phyloP scores from a whole-genome alignment of 2,329 filamentous ascomycete species.

The Talaromyces sp. region DNA sequence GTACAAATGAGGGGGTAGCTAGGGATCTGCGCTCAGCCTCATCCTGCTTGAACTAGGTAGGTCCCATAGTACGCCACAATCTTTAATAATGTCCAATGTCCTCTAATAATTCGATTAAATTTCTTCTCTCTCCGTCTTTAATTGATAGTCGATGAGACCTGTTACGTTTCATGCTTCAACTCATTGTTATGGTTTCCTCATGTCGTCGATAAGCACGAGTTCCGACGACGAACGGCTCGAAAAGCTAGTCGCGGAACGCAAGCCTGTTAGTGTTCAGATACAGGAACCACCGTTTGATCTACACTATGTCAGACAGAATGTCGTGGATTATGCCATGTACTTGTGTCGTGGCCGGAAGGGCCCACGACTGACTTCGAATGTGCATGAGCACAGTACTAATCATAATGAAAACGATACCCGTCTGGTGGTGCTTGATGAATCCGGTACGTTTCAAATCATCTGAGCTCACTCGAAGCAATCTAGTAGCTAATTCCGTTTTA shows the following conservation, averaged over 20 bases:
- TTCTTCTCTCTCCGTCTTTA: too few relatives aligned
- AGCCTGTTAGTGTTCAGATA: not conserved
- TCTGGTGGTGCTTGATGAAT: conserved; percentile 18
- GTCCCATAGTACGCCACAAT: not conserved
- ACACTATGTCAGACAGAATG: not conserved
- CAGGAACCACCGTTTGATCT: not conserved
- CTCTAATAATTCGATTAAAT: not conserved
- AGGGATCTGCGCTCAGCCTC: conserved; percentile 5
- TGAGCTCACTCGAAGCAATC: not conserved
- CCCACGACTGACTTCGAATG: not conserved
- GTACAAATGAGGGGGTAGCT: not conserved
- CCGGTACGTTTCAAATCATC: not conserved
- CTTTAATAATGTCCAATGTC: not conserved
- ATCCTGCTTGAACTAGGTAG: not conserved
- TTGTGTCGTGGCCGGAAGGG: conserved; percentile 23
- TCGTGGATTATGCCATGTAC: conserved; percentile 23
- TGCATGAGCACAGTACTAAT: not conserved
- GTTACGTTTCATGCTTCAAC: too few relatives aligned
- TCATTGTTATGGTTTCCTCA: not conserved
- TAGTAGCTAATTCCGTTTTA: not conserved
- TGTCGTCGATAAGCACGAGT: conserved; percentile 4
- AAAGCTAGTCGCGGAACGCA: not conserved
- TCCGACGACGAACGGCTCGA: conserved; percentile 11
- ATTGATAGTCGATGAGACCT: not conserved
- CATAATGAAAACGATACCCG: not conserved